Percentiles rank a stretch among this genome's conserved stretches.
These are phyloP conservation scores for Boletellus sp. DNA, from an alignment of 1,284 basidiomycete genomes.

Conservation along the genomic window DNA sequence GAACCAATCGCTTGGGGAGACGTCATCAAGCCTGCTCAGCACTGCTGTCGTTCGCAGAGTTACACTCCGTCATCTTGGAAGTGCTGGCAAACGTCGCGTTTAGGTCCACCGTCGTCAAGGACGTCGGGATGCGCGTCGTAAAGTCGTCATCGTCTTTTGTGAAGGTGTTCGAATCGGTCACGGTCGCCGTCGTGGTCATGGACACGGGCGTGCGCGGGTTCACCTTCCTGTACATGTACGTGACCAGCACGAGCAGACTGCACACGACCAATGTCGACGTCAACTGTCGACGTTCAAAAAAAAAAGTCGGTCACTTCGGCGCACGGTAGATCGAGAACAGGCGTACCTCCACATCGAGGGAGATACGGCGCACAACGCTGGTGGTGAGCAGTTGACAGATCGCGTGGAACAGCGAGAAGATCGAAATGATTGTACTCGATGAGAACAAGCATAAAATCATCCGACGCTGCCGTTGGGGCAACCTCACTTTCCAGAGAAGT, in stretches of 20 bases:
- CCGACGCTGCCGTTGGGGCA: constrained; percentile 2
- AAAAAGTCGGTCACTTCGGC: neutral
- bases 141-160: neutral
- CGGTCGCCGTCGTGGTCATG: neutral
- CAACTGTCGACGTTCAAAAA: neutral
- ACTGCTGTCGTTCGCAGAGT: neutral
- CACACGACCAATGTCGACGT: neutral
- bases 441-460: constrained; percentile 5
- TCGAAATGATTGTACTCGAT: neutral
- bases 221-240: neutral
- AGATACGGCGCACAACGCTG: neutral
- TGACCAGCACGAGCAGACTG: constrained; percentile 3
- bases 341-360: constrained; percentile 1
- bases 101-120: constrained; percentile 3
- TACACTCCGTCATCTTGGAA: neutral
- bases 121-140: neutral
- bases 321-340: neutral
- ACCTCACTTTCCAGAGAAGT: constrained; percentile 4
- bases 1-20: too few species aligned
- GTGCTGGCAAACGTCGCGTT: neutral
- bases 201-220: neutral
- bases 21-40: too few species aligned
- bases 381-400: neutral
- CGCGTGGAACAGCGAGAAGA: neutral
- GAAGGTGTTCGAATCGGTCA: neutral